Evolutionary conservation across 371 early-diverging fungal genomes (phyloP).

Genomic region (Thermomucor indicae-seudaticae): DNA sequence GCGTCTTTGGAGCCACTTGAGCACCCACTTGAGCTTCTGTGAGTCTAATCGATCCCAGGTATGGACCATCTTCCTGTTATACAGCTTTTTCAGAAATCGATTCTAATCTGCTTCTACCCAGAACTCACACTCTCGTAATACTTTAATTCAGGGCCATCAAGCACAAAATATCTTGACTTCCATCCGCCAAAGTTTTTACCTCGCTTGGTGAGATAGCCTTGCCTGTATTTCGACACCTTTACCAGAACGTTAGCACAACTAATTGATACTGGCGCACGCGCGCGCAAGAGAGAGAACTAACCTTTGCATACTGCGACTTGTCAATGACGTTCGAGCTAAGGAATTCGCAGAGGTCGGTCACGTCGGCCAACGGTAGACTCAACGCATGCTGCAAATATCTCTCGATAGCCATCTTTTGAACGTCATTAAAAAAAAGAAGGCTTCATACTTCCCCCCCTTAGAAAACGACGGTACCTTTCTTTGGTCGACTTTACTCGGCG

Average conservation of each 20-base stretch:
- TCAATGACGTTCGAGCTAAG: conserved; percentile 60
- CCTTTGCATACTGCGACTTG: conserved; percentile 15
- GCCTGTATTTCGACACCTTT: conserved; percentile 44
- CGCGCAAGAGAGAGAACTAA: conserved; percentile 47
- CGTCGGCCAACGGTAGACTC: conserved; percentile 47
- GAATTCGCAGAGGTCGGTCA: conserved; percentile 61
- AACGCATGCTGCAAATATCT: conserved; percentile 61
- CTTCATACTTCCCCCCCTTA: background rate
- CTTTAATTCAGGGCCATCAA: conserved; percentile 57
- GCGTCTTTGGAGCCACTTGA: conserved; percentile 28
- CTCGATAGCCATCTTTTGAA: conserved; percentile 13
- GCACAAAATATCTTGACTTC: conserved; percentile 76
- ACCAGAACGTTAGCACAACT: conserved; percentile 66
- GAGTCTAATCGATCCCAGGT: conserved; percentile 51
- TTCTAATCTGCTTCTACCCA: background rate
- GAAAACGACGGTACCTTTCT: conserved; percentile 14
- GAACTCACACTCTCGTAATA: conserved; percentile 62
- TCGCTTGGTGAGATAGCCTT: conserved; percentile 83
- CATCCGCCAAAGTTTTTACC: conserved; percentile 88
- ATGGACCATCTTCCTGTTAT: conserved; percentile 50
- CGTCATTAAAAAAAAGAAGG: background rate
- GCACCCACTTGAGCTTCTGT: conserved; percentile 52
- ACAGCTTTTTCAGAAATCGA: no score
- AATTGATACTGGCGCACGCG: conserved; percentile 19
- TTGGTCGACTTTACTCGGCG: conserved; percentile 69